Base-by-base conservation (phyloP, 257 asterid genomes). In the Agastache rugosa region DNA sequence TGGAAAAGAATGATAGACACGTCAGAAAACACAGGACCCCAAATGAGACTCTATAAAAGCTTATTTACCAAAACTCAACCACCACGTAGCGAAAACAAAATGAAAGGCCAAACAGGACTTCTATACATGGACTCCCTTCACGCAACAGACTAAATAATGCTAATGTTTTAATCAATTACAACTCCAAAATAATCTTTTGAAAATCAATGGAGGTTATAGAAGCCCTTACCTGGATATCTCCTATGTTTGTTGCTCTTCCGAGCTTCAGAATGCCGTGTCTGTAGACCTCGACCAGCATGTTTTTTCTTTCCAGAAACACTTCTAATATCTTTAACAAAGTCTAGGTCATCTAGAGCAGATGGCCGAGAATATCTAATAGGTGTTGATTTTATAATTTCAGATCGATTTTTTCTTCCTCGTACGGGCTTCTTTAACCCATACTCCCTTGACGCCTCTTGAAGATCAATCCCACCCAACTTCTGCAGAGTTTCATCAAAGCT, bases 391-490 rank as follows among this genome's bases (percentile, higher is more conserved):
- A 69, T 56, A 77, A 77, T 75, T 67, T 79, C 62, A 12, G 27
- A 59, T 47, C 20, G 78, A 68, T 63, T 77, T 75, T 88, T 91
- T 59, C 82, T 86, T 61, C 79, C 77, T 64, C 75, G 72, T 35
- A 42, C 81, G 79, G 82, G 83, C 51, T 84, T 86, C 80, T 70
- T 74, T 85, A 58, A 73, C 68, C 95, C 97, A 79, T 86, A 90
- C 82, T 83, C 90, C 75, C 74, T 85, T 19, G 99, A 94, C 23
- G 93, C 96, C 67, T 90, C 97, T 83, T 83, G 93, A 75, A 94
- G 98, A 75, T 80, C 83, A 72, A 94, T 90, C 34, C 97, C 96
- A 72, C 91, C 84, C 80, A 94, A 75, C 86, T 87, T 92, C 70
- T 79, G 78, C 51, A 86, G 27, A 17, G 95, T 83, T 67, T 83